phyloP scores from a whole-genome alignment of 2,329 filamentous ascomycete species.

The Aspergillus sp. region DNA sequence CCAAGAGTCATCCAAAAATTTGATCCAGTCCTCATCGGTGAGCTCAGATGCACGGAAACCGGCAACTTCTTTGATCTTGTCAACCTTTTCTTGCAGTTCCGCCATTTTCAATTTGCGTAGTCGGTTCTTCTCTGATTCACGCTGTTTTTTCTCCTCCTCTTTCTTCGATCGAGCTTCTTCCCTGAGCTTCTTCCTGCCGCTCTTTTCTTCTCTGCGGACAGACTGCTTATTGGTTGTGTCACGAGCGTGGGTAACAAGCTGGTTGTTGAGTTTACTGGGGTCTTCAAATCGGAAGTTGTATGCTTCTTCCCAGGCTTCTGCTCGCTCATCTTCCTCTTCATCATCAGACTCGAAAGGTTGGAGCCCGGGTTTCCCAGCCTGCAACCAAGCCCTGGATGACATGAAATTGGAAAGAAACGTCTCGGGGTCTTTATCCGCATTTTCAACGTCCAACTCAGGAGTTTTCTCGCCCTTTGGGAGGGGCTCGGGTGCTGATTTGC shows the following conservation, averaged over 20 bases:
- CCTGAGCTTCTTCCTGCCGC: constrained; percentile 71
- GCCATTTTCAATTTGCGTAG: constrained; percentile 87
- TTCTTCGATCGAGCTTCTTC: constrained; percentile 75
- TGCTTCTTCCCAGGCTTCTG: constrained; percentile 85
- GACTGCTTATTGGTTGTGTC: constrained; percentile 79
- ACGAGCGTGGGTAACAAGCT: constrained; percentile 83
- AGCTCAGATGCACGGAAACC: constrained; percentile 68
- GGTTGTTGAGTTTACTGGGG: constrained; percentile 81
- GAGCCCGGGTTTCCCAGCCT: constrained; percentile 64
- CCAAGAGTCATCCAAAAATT: constrained; percentile 83
- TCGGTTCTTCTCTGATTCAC: constrained; percentile 77
- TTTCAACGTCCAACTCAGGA: constrained; percentile 63
- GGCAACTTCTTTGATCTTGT: constrained; percentile 85
- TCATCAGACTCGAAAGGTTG: constrained; percentile 92
- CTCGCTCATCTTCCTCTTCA: constrained; percentile 69
- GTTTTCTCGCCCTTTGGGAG: constrained; percentile 41
- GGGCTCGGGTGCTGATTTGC: constrained; percentile 57
- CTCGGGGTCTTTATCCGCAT: constrained; percentile 86
- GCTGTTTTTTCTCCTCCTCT: constrained; percentile 73
- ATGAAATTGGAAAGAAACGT: constrained; percentile 94
- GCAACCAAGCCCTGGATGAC: constrained; percentile 85
- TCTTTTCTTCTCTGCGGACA: constrained; percentile 80
- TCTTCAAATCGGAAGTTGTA: constrained; percentile 98
- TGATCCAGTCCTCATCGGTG: constrained; percentile 77
- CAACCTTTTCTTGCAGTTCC: constrained; percentile 82